These are phyloP conservation scores for Penicillium manginii DNA, from an alignment of 495 filamentous ascomycete species.

Conservation along the genomic window DNA sequence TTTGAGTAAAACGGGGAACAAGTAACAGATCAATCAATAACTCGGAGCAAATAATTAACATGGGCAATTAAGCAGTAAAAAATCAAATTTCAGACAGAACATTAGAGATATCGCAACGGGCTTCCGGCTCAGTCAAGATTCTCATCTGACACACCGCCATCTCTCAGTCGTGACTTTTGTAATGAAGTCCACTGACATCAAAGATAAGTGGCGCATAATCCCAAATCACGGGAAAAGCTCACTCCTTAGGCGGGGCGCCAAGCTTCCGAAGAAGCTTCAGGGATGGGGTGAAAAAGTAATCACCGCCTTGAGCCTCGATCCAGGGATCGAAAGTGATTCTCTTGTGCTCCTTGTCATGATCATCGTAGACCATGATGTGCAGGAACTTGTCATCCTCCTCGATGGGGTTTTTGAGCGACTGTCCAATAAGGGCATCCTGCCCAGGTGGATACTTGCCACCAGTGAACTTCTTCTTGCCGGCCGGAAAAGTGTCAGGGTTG, in stretches of 20 bases:
- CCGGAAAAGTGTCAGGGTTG: constrained; percentile 15
- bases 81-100: no score
- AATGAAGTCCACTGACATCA: no score
- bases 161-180: no score
- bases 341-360: constrained; percentile 40
- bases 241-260: not conserved
- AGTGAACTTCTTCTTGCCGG: constrained; percentile 10
- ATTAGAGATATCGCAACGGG: no score
- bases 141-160: no score
- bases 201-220: no score
- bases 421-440: constrained; percentile 15
- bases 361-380: not conserved
- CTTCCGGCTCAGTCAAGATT: no score
- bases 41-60: no score
- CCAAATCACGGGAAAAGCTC: no score
- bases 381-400: constrained; percentile 7
- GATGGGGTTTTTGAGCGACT: constrained; percentile 7
- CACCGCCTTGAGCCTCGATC: constrained; percentile 20
- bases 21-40: no score
- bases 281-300: constrained; percentile 18
- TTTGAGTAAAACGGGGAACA: no score
- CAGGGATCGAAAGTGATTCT: constrained; percentile 32
- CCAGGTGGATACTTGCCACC: constrained; percentile 12
- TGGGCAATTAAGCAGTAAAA: no score
- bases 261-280: constrained; percentile 12